A percentile compares a stretch with the other conserved stretches of the same genome.
These are phyloP conservation scores for Mycena kentingensis DNA, from an alignment of 768 basidiomycete species.

Conservation along the genomic window DNA sequence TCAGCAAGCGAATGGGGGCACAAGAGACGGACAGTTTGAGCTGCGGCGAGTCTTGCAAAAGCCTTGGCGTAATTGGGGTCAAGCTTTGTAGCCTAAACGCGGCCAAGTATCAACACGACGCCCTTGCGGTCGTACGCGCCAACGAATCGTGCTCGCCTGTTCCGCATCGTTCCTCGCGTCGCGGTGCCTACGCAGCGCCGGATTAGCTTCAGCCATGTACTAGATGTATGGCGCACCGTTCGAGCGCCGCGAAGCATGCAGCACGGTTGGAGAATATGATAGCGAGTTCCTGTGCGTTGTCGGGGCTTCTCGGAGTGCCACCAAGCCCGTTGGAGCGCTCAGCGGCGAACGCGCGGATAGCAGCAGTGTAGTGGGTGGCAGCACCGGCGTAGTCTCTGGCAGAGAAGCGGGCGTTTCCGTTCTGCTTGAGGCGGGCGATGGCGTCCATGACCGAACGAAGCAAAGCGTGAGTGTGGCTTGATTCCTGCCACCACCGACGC, in stretches of 20 bases:
- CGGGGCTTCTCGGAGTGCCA: not conserved
- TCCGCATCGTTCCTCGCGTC: slow-evolving; percentile 20
- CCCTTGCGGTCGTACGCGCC: not conserved
- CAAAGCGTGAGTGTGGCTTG: not conserved
- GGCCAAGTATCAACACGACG: not conserved
- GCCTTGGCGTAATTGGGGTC: slow-evolving; percentile 27
- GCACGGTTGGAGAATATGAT: slow-evolving; percentile 18
- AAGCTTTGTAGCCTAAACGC: slow-evolving; percentile 25
- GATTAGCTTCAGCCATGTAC: not conserved
- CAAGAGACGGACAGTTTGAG: slow-evolving; percentile 18
- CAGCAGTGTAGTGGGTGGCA: slow-evolving; percentile 14
- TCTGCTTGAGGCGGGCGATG: slow-evolving; percentile 11
- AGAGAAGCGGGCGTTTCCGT: slow-evolving; percentile 17
- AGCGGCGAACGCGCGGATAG: slow-evolving; percentile 3
- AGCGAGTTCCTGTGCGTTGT: slow-evolving; percentile 11
- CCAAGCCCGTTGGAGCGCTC: not conserved
- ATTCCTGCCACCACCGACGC: too few species aligned
- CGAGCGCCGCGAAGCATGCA: slow-evolving; percentile 13
- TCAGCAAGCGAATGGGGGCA: not conserved
- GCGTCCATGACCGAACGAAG: not conserved
- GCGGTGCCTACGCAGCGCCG: slow-evolving; percentile 13
- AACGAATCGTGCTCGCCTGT: slow-evolving; percentile 13
- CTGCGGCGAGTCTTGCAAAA: slow-evolving; percentile 17
- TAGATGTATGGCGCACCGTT: slow-evolving; percentile 9
- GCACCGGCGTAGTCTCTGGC: slow-evolving; percentile 11